Conservation (phyloP, 2,329 filamentous ascomycete genomes). For the Orbilia javanica region DNA sequence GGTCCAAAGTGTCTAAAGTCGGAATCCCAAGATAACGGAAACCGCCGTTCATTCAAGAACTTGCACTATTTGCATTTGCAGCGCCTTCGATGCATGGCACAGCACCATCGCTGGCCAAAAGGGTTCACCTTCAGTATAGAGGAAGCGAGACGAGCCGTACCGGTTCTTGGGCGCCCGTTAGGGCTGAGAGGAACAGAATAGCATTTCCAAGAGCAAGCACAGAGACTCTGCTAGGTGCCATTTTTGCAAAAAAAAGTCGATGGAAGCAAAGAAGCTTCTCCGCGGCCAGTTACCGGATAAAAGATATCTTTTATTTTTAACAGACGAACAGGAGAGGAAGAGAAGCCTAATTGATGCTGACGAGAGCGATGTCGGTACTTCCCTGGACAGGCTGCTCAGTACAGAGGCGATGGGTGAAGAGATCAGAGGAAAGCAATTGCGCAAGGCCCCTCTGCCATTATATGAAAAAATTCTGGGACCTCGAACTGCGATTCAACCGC, state of each 20-base stretch:
- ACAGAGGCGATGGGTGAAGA: slow-evolving; percentile 6
- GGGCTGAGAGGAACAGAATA: slow-evolving; percentile 56
- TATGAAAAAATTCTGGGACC: slow-evolving; percentile 1
- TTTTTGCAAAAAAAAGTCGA: slow-evolving; percentile 25
- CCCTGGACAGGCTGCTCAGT: no score
- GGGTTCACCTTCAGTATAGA: slow-evolving; percentile 24
- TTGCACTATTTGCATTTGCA: background rate
- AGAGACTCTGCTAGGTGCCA: slow-evolving; percentile 45
- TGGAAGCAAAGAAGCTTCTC: slow-evolving; percentile 32
- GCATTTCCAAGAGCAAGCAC: slow-evolving; percentile 51
- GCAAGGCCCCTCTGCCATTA: slow-evolving; percentile 12
- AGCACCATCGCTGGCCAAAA: slow-evolving; percentile 7
- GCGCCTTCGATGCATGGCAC: background rate
- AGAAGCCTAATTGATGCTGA: slow-evolving; percentile 11
- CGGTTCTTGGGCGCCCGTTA: slow-evolving; percentile 57
- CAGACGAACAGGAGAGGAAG: background rate
- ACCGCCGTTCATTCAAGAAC: slow-evolving; percentile 19
- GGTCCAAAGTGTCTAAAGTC: background rate
- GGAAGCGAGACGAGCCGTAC: slow-evolving; percentile 56
- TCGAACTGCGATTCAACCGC: slow-evolving; percentile 13
- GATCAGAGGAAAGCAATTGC: slow-evolving; percentile 1
- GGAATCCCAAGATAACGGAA: slow-evolving; percentile 26
- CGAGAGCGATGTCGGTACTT: slow-evolving; percentile 17
- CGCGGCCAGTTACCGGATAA: slow-evolving; percentile 33
- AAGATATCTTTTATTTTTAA: background rate